These are phyloP conservation scores for Gliomastix tumulicola DNA, from an alignment of 2,329 filamentous ascomycete genomes.

Conservation along the genomic window DNA sequence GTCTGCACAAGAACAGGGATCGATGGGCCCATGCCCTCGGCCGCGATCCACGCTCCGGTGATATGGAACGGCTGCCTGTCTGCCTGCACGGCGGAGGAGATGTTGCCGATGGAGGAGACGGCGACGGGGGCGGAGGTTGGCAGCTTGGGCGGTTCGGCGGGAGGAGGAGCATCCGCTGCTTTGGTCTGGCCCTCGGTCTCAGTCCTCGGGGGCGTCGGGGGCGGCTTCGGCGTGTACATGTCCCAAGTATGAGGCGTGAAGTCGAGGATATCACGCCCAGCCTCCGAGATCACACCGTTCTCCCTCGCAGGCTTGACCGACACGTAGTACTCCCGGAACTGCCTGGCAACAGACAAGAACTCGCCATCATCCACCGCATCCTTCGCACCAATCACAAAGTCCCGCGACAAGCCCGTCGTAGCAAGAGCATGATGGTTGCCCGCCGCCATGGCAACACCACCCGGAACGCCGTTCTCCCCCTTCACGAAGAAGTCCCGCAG, in stretches of 20 bases:
- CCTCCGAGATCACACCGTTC: too few relatives aligned
- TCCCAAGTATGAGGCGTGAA: too few relatives aligned
- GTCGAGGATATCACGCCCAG: too few relatives aligned
- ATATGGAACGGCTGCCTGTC: background rate
- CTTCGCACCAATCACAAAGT: background rate
- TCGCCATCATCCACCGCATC: background rate
- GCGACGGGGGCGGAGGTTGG: background rate
- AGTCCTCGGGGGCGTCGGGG: too few relatives aligned
- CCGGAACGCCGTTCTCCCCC: background rate
- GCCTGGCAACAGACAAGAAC: background rate
- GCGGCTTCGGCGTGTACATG: too few relatives aligned
- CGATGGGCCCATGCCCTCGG: background rate
- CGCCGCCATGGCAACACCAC: background rate
- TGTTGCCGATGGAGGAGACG: slow-evolving; percentile 1
- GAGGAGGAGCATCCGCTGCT: too few relatives aligned
- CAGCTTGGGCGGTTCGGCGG: too few relatives aligned
- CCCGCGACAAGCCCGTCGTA: background rate
- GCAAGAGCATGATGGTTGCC: background rate
- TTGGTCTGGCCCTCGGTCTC: too few relatives aligned
- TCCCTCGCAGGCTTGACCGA: background rate
- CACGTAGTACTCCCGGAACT: background rate
- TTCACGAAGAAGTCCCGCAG: background rate
- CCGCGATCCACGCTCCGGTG: background rate
- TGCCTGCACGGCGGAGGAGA: background rate
- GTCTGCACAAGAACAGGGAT: too few relatives aligned